These are phyloP conservation scores for Dipteronia dyeriana DNA, from an alignment of 345 rosid species.

Conservation along the genomic window DNA sequence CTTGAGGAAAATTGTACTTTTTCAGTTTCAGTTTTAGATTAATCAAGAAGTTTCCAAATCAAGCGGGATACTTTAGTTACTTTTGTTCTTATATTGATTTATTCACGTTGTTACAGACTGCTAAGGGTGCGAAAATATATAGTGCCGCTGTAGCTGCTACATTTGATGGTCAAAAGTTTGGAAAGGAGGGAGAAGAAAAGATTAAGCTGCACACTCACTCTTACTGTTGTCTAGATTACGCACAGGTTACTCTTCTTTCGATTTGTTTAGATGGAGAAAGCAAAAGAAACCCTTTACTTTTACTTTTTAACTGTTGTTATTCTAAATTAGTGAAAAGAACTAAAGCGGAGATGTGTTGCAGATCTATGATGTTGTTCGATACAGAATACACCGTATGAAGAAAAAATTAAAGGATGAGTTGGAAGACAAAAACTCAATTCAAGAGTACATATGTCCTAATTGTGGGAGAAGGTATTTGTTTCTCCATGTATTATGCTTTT, in stretches of 20 bases:
- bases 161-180: slow-evolving; percentile 41
- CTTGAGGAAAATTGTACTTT: not conserved
- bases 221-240: slow-evolving; percentile 89
- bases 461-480: slow-evolving; percentile 70
- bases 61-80: not conserved
- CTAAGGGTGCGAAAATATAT: slow-evolving; percentile 75
- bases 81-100: slow-evolving; percentile 12
- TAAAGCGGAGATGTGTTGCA: slow-evolving; percentile 36
- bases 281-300: not conserved
- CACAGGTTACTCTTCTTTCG: slow-evolving; percentile 48
- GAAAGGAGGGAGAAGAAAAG: slow-evolving; percentile 79
- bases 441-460: slow-evolving; percentile 87
- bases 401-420: slow-evolving; percentile 82
- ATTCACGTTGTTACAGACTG: slow-evolving; percentile 55
- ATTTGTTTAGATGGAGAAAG: not conserved
- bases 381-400: slow-evolving; percentile 68
- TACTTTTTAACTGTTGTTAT: not conserved
- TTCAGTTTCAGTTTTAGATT: not conserved
- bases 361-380: slow-evolving; percentile 85
- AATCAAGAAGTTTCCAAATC: slow-evolving; percentile 9
- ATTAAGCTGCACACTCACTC: slow-evolving; percentile 83
- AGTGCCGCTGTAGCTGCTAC: slow-evolving; percentile 83
- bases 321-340: slow-evolving; percentile 14
- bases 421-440: slow-evolving; percentile 86
- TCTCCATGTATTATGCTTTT: slow-evolving; percentile 3